Evolutionary conservation across 345 rosid genomes (phyloP).

Genomic region (Rhizophora apiculata): DNA sequence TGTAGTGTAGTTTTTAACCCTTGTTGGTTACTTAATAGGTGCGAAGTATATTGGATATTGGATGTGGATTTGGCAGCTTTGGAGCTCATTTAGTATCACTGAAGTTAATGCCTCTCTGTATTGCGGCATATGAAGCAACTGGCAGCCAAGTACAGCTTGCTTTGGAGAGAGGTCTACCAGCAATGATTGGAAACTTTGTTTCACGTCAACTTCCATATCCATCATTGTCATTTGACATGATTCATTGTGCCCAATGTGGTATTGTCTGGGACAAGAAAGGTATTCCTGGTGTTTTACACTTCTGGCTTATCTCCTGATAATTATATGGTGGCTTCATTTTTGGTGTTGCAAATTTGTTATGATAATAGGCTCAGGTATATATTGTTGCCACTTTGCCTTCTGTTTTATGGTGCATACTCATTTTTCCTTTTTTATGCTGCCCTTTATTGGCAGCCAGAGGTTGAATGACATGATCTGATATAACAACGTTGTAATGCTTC

Average conservation of each 20-base stretch:
- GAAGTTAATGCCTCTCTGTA: conserved; percentile 77
- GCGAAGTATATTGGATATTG: conserved; percentile 74
- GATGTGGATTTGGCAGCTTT: conserved; percentile 98
- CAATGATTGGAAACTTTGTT: conserved; percentile 84
- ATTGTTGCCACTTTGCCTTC: too few species aligned
- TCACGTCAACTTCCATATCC: conserved; percentile 91
- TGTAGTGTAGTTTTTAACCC: background rate
- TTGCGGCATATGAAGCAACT: conserved; percentile 87
- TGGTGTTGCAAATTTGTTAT: too few species aligned
- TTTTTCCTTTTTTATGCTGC: too few species aligned
- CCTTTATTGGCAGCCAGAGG: too few species aligned
- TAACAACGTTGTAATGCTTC: background rate
- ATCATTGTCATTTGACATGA: conserved; percentile 80
- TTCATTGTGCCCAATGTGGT: conserved; percentile 97
- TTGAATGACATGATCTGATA: background rate
- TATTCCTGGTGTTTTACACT: conserved; percentile 20
- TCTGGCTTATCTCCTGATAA: conserved; percentile 5
- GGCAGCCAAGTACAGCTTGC: conserved; percentile 98
- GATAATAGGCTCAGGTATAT: too few species aligned
- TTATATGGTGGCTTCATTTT: background rate
- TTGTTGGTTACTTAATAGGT: conserved; percentile 45
- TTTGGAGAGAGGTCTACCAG: conserved; percentile 98
- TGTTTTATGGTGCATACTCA: too few species aligned
- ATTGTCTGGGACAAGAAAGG: conserved; percentile 89
- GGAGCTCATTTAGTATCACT: conserved; percentile 89